Evolutionary conservation across 106 monocot genomes (phyloP).

Genomic region (Narthecium ossifragum): DNA sequence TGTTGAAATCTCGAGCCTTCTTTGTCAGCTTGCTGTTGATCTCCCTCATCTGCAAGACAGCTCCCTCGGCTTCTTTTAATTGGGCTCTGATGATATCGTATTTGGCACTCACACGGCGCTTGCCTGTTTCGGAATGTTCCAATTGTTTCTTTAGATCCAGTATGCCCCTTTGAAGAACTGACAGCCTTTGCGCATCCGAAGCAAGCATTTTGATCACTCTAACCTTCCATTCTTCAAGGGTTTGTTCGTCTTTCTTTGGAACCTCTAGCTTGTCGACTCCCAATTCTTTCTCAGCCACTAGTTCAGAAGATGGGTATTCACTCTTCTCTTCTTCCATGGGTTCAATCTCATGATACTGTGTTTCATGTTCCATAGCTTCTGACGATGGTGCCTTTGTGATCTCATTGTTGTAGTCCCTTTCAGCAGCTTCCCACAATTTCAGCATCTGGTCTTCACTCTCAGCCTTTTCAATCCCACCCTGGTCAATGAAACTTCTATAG

Average conservation of each 20-base stretch:
- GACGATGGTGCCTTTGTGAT: conserved; percentile 1
- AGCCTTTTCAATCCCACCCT: conserved; percentile 5
- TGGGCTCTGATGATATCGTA: conserved; percentile 34
- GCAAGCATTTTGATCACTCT: conserved; percentile 41
- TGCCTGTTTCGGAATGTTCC: conserved; percentile 35
- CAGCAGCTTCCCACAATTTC: conserved; percentile 46
- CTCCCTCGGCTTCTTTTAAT: conserved; percentile 50
- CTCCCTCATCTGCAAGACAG: conserved; percentile 39
- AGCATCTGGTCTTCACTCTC: conserved; percentile 54
- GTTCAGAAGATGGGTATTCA: conserved; percentile 39
- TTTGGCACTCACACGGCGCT: conserved; percentile 20
- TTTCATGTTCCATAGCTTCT: not conserved
- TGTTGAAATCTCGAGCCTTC: conserved; percentile 31
- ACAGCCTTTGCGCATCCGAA: conserved; percentile 57
- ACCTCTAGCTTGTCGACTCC: conserved; percentile 45
- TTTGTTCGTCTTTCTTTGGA: conserved; percentile 14
- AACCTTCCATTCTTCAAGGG: conserved; percentile 43
- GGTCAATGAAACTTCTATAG: not conserved
- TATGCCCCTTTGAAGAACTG: conserved; percentile 28
- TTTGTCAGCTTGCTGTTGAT: conserved; percentile 35
- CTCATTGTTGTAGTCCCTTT: conserved; percentile 20
- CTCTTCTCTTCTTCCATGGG: conserved; percentile 28
- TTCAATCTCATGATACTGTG: conserved; percentile 20
- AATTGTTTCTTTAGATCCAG: conserved; percentile 55
- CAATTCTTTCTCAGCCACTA: conserved; percentile 54